phyloP scores from a whole-genome alignment of 352 stramenopile genomes.

The Globisporangium sylvaticum region DNA sequence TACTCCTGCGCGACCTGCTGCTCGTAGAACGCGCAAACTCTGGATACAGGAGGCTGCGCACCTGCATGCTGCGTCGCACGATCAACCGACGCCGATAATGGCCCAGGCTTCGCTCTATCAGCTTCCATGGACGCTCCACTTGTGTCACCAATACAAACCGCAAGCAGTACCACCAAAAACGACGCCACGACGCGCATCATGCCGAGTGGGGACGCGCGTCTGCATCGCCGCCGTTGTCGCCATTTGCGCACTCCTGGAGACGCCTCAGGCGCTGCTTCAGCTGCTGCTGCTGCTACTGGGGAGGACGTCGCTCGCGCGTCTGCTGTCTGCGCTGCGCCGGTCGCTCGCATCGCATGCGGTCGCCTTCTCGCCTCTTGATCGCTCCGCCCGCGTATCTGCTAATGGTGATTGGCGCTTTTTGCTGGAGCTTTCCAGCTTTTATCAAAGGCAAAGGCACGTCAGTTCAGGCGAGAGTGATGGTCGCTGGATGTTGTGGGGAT shows the following conservation, averaged over 20 bases:
- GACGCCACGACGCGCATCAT: not conserved
- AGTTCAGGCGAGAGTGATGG: slow-evolving; percentile 7
- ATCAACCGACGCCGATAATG: not conserved
- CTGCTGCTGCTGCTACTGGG: not conserved
- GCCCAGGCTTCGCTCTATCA: not conserved
- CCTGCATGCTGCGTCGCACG: not conserved
- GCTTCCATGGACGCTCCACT: not conserved
- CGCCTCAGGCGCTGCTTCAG: not conserved
- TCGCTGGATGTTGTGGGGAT: not conserved
- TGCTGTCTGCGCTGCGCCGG: not conserved
- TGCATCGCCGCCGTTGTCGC: not conserved
- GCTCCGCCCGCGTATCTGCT: not conserved
- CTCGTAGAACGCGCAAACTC: slow-evolving; percentile 35
- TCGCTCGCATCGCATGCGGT: slow-evolving; percentile 11
- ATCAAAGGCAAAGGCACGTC: not conserved
- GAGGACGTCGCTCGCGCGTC: not conserved
- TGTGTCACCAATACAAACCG: not conserved
- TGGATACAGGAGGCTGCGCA: not conserved
- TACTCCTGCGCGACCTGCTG: slow-evolving; percentile 29
- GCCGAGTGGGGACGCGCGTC: not conserved
- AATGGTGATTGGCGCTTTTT: not conserved
- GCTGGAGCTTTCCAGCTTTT: not conserved
- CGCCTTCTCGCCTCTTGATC: not conserved
- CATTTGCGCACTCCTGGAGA: not conserved
- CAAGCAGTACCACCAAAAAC: not conserved